These are phyloP conservation scores for Tephrocybe sp. DNA, from an alignment of 768 basidiomycete genomes.

Conservation along the genomic window DNA sequence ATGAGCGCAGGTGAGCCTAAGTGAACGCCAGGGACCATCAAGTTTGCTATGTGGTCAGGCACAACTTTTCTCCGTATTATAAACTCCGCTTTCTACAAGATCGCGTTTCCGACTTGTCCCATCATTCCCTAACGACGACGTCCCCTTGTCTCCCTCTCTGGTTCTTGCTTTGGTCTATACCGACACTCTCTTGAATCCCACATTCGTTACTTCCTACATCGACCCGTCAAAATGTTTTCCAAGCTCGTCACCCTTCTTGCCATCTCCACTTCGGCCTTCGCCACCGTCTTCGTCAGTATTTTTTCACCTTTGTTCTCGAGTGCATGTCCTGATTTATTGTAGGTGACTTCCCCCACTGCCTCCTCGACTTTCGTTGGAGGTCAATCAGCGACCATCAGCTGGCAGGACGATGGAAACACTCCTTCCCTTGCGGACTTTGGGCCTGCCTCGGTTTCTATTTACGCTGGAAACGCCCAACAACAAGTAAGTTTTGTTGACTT, in stretches of 20 bases:
- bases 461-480: conserved; percentile 56
- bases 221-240: conserved; percentile 48
- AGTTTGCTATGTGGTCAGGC: background rate
- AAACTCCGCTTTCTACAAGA: conserved; percentile 17
- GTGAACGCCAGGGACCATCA: no score
- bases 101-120: background rate
- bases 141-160: conserved; percentile 20
- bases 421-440: conserved; percentile 58
- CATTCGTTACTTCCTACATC: conserved; percentile 28
- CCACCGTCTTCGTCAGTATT: conserved; percentile 54
- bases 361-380: conserved; percentile 50
- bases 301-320: background rate
- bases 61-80: conserved; percentile 2
- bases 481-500: conserved; percentile 53
- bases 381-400: conserved; percentile 46
- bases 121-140: conserved; percentile 10
- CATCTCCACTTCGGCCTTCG: conserved; percentile 53
- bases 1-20: no score
- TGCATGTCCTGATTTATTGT: background rate
- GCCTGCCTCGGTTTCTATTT: conserved; percentile 52
- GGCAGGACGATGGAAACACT: conserved; percentile 53
- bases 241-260: conserved; percentile 48
- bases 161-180: conserved; percentile 21
- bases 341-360: conserved; percentile 62
- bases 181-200: conserved; percentile 38